phyloP scores from a whole-genome alignment of 352 stramenopile genomes.

The Globisporangium spinosum region DNA sequence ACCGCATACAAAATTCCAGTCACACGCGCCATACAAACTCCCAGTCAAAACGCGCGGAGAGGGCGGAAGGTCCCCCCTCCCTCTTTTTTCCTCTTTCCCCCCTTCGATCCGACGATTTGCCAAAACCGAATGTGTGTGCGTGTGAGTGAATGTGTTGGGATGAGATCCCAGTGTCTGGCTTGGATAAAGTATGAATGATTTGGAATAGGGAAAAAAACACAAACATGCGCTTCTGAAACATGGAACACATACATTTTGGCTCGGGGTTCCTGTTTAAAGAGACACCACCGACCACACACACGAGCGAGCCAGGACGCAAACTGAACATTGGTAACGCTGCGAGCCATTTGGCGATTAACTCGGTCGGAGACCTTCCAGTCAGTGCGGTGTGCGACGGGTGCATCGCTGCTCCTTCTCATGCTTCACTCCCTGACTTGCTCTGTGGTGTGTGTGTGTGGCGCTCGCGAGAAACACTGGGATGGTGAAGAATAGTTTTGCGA shows the following conservation, averaged over 20 bases:
- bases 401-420: neutral
- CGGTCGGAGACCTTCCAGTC: neutral
- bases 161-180: neutral
- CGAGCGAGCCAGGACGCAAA: neutral
- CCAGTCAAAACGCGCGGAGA: neutral
- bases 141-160: neutral
- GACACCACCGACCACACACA: neutral
- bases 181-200: neutral
- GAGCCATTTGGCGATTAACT: neutral
- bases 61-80: neutral
- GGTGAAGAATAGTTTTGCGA: neutral
- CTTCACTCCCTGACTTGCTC: neutral
- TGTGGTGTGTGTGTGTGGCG: neutral
- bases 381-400: neutral
- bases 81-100: neutral
- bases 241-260: neutral
- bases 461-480: neutral
- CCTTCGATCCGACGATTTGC: conserved; percentile 4
- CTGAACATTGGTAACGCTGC: neutral
- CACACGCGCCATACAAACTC: neutral
- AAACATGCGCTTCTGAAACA: neutral
- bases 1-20: conserved; percentile 3
- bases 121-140: neutral
- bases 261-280: neutral
- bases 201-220: neutral